Evolutionary conservation across 2,329 filamentous ascomycete genomes (phyloP).

Genomic region (Diaporthe australafricana): DNA sequence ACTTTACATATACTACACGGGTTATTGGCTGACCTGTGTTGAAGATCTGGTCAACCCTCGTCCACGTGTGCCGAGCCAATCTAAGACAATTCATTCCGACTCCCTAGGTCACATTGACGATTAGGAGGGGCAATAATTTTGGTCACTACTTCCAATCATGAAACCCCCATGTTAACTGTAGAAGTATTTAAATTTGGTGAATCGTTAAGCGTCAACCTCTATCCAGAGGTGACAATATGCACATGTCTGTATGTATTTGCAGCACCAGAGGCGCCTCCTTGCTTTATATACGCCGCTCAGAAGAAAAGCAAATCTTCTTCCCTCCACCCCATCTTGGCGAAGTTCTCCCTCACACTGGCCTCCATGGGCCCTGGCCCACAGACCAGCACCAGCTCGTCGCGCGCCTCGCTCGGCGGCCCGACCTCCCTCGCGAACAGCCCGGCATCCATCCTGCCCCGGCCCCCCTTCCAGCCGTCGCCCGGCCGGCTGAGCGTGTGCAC

Average conservation of each 20-base stretch:
- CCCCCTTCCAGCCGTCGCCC: slow-evolving; percentile 73
- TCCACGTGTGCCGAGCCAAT: background rate
- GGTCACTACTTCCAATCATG: background rate
- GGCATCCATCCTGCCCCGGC: slow-evolving; percentile 74
- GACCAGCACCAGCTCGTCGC: slow-evolving; percentile 75
- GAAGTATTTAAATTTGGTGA: no score
- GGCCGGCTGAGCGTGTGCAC: slow-evolving; percentile 77
- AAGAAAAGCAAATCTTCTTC: slow-evolving; percentile 83
- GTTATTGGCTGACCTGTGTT: background rate
- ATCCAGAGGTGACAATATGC: background rate
- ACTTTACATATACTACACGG: background rate
- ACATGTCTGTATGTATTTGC: slow-evolving; percentile 5
- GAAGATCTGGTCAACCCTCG: background rate
- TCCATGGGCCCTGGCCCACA: slow-evolving; percentile 85
- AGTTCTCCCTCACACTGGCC: slow-evolving; percentile 68
- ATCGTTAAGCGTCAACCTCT: background rate
- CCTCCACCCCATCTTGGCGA: slow-evolving; percentile 71
- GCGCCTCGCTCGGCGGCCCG: slow-evolving; percentile 51
- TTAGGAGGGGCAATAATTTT: background rate
- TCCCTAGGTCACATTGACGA: background rate
- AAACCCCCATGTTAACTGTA: no score
- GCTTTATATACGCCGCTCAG: slow-evolving; percentile 48
- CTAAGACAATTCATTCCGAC: no score
- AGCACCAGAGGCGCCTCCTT: background rate
- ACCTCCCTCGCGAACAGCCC: slow-evolving; percentile 72